Evolutionary conservation across 306 rosid genomes (phyloP).

Genomic region (Lathyrus aphaca): DNA sequence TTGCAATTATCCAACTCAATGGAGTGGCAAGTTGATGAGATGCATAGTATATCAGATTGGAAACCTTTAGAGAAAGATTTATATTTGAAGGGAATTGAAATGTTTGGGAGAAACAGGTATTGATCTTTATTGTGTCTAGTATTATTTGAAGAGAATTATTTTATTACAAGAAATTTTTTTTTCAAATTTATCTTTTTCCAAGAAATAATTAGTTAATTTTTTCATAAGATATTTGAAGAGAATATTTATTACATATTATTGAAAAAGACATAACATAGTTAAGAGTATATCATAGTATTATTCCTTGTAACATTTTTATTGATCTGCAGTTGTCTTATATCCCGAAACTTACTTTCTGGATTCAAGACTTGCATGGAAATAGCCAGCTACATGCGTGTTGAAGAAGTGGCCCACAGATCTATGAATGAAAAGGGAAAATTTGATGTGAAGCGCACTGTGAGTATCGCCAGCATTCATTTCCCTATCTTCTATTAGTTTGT

Average conservation of each 20-base stretch:
- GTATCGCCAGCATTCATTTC: slow-evolving; percentile 22
- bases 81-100: slow-evolving; percentile 76
- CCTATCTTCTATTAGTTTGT: slow-evolving; percentile 19
- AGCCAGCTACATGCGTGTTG: slow-evolving; percentile 66
- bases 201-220: too few relatives aligned
- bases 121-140: background rate
- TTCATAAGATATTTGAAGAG: background rate
- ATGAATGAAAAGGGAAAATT: slow-evolving; percentile 51
- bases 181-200: too few relatives aligned
- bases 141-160: background rate
- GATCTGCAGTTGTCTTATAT: slow-evolving; percentile 82
- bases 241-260: too few relatives aligned
- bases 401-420: slow-evolving; percentile 45
- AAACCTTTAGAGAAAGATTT: slow-evolving; percentile 75
- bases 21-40: slow-evolving; percentile 40
- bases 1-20: slow-evolving; percentile 44
- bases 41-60: slow-evolving; percentile 54
- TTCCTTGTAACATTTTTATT: background rate
- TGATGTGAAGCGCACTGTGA: slow-evolving; percentile 56
- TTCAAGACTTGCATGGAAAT: slow-evolving; percentile 86
- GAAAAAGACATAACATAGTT: too few relatives aligned
- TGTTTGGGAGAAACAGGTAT: slow-evolving; percentile 90
- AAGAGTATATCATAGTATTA: background rate
- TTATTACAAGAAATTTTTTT: background rate
- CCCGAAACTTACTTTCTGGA: slow-evolving; percentile 77